Percentiles rank a stretch among this genome's conserved stretches.
phyloP scores from a whole-genome alignment of 495 filamentous ascomycete genomes.

The Neurospora discreta region DNA sequence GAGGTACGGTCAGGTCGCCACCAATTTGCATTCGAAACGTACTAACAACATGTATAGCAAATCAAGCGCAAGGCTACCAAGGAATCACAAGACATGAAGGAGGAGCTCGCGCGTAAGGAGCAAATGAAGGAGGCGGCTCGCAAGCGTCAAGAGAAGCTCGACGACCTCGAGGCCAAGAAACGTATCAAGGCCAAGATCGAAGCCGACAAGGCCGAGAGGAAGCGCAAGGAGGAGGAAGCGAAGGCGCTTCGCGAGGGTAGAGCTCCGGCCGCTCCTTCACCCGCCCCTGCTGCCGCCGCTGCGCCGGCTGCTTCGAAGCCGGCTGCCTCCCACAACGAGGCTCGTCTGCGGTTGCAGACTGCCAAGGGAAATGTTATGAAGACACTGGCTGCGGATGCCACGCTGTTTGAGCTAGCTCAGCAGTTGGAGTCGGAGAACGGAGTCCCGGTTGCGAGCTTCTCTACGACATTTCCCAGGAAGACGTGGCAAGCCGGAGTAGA shows the following conservation, averaged over 20 bases:
- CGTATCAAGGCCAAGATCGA: slow-evolving; percentile 85
- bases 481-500: slow-evolving; percentile 61
- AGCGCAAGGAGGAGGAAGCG: slow-evolving; percentile 68
- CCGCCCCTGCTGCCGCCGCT: slow-evolving; percentile 18
- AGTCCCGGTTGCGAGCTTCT: slow-evolving; percentile 56
- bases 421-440: slow-evolving; percentile 52
- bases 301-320: slow-evolving; percentile 24
- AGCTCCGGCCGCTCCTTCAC: slow-evolving; percentile 38
- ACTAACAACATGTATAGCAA: slow-evolving; percentile 41
- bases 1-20: slow-evolving; percentile 42
- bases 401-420: slow-evolving; percentile 85
- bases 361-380: slow-evolving; percentile 65
- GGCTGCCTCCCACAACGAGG: slow-evolving; percentile 53
- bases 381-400: slow-evolving; percentile 73
- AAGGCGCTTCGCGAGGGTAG: slow-evolving; percentile 74
- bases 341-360: slow-evolving; percentile 73
- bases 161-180: slow-evolving; percentile 78
- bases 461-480: slow-evolving; percentile 80
- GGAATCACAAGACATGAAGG: slow-evolving; percentile 67
- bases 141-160: slow-evolving; percentile 77
- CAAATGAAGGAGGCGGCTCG: slow-evolving; percentile 76
- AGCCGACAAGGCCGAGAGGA: slow-evolving; percentile 77
- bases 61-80: slow-evolving; percentile 76
- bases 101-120: slow-evolving; percentile 77
- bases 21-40: neutral